phyloP scores from a whole-genome alignment of 352 stramenopile species.

The Phytophthora capsici region DNA sequence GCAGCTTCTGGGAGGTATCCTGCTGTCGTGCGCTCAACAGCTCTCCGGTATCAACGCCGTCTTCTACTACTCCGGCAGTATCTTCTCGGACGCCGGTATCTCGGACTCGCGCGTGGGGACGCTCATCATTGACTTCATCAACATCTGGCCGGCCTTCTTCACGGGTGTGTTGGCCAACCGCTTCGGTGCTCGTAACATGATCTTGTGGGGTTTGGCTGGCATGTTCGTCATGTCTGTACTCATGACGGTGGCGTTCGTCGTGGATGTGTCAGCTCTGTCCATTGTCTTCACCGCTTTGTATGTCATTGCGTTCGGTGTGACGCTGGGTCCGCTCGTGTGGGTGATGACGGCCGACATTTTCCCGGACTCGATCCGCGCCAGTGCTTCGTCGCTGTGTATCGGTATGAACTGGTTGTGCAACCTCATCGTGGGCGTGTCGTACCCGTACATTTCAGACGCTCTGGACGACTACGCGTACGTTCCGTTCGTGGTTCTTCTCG shows the following conservation, averaged over 20 bases:
- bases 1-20: conserved; percentile 58
- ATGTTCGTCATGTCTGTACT: conserved; percentile 44
- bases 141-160: conserved; percentile 33
- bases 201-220: conserved; percentile 44
- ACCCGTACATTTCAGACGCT: conserved; percentile 54
- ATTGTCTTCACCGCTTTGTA: conserved; percentile 27
- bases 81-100: conserved; percentile 30
- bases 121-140: conserved; percentile 33
- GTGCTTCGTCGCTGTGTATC: conserved; percentile 35
- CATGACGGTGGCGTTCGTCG: conserved; percentile 32
- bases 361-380: conserved; percentile 26
- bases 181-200: conserved; percentile 61
- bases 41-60: conserved; percentile 21
- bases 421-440: conserved; percentile 55
- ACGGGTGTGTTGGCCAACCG: conserved; percentile 32
- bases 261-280: conserved; percentile 27
- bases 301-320: conserved; percentile 19
- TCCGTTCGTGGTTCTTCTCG: conserved; percentile 54
- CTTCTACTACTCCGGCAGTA: conserved; percentile 20
- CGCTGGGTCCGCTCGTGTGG: conserved; percentile 22
- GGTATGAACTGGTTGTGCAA: conserved; percentile 60
- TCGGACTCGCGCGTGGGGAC: conserved; percentile 30
- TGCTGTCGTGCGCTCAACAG: conserved; percentile 33
- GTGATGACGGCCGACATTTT: conserved; percentile 29
- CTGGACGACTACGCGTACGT: conserved; percentile 25